Percentiles rank a stretch among this genome's conserved stretches.
Evolutionary conservation across 2,329 filamentous ascomycete genomes (phyloP).

Genomic region (Leptographium galeiforme): DNA sequence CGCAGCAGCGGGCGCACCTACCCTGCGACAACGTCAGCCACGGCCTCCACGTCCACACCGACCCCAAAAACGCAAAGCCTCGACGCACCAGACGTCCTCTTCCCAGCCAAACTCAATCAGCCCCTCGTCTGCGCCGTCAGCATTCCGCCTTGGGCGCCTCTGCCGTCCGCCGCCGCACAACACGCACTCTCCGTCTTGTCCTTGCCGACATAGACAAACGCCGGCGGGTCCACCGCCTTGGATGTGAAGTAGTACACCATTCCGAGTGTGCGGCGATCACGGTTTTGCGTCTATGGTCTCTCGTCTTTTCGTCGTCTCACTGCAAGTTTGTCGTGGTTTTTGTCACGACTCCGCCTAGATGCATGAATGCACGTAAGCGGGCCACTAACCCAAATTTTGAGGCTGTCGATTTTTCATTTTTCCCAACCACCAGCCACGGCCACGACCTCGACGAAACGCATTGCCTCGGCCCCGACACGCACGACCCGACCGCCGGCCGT

Average conservation of each 20-base stretch:
- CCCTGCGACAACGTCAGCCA: no score
- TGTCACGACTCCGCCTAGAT: no score
- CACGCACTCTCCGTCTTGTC: constrained; percentile 88
- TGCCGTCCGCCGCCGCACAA: no score
- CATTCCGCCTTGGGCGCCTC: neutral
- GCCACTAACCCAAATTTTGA: no score
- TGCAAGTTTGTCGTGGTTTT: no score
- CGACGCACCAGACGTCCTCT: constrained; percentile 75
- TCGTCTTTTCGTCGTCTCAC: neutral
- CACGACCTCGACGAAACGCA: neutral
- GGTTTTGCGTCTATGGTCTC: neutral
- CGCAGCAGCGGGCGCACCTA: no score
- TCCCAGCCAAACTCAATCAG: constrained; percentile 90
- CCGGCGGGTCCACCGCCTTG: constrained; percentile 65
- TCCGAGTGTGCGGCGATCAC: neutral
- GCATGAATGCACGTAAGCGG: no score
- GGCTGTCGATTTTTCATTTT: neutral
- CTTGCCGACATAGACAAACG: constrained; percentile 91
- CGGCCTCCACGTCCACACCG: no score
- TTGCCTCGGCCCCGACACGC: neutral
- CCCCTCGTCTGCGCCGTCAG: constrained; percentile 64
- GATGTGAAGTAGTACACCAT: constrained; percentile 97
- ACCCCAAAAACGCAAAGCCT: neutral
- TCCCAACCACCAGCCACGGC: neutral
- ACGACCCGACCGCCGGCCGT: neutral